These are phyloP conservation scores for Nepenthes mirabilis DNA, from an alignment of 148 eudicot genomes.

Conservation along the genomic window DNA sequence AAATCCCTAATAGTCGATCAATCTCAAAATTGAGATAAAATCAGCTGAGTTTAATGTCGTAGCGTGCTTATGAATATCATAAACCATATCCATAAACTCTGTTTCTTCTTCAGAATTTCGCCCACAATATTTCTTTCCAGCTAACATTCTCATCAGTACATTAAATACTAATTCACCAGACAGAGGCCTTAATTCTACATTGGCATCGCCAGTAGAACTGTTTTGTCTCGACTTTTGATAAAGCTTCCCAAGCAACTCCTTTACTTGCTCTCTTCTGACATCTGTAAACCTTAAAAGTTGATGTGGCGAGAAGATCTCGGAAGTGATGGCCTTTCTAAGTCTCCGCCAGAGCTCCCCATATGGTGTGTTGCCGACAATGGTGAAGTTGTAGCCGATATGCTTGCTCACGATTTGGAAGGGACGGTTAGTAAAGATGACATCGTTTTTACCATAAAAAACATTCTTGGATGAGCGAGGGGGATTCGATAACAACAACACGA, in stretches of 20 bases:
- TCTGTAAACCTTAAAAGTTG: conserved; percentile 6
- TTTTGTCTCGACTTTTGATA: neutral
- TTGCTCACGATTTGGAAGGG: conserved; percentile 19
- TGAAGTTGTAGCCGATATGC: conserved; percentile 12
- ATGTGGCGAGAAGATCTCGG: conserved; percentile 7
- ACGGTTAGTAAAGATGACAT: conserved; percentile 23
- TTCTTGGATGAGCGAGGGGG: conserved; percentile 22
- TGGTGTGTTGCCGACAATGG: conserved; percentile 8
- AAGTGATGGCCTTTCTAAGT: conserved; percentile 7
- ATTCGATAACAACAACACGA: conserved; percentile 19
- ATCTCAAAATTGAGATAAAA: conserved; percentile 7
- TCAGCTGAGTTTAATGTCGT: conserved; percentile 10
- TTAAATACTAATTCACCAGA: conserved; percentile 14
- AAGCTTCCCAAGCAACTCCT: conserved; percentile 1
- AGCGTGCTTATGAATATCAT: conserved; percentile 3
- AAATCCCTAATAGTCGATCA: conserved; percentile 7
- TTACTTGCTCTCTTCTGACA: conserved; percentile 7
- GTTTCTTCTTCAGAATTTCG: neutral
- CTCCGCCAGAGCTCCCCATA: conserved; percentile 13
- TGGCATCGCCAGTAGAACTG: neutral
- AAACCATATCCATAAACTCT: conserved; percentile 2
- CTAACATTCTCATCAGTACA: conserved; percentile 12
- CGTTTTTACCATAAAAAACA: conserved; percentile 23
- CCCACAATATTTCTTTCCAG: conserved; percentile 8
- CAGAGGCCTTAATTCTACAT: conserved; percentile 8